Evolutionary conservation across 768 basidiomycete genomes (phyloP), one percentile per base, ranked within the genome.

Genomic region (Mycena capillaripes): DNA sequence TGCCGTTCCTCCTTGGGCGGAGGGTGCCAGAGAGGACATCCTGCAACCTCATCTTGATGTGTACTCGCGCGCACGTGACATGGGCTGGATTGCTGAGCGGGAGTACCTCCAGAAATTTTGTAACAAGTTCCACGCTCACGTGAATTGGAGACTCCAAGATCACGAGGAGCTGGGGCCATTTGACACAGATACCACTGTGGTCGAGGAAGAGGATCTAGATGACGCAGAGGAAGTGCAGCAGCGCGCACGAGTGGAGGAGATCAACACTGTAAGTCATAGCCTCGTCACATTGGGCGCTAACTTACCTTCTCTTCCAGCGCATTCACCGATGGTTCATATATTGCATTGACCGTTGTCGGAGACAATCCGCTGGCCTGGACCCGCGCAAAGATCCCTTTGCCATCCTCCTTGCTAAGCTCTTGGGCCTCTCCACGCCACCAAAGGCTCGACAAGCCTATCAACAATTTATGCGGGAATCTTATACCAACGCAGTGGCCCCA

Each of bases 371-470:
- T 25, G 44, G 40, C 0, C 70, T 58, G 10, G 56, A 71, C 25
- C 57, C 70, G 2, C 34, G 57, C 42, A 71, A 71, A 44, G 63
- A 71, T 17, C 64, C 70, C 8, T 66, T 29, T 8, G 63, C 70
- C 16, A 19, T 57, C 9, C 40, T 66, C 16, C 19, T 71, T 17
- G 46, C 38, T 10, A 38, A 61, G 25, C 70, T 71, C 23, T 32
- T 57, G 4, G 64, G 64, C 19, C 12, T 55, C 12, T n/a, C 42
- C 7, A 14, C 34, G 16, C 50, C 64, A 2, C 48, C 62, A 4
- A 70, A 70, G 36, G 52, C 60, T 16, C 63, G 62, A 3, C 70
- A 71, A 36, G 63, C 70, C 4, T 71, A 42, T 17, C 64, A 71
- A 29, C 71, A 72, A 29, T 72, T 63, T 38, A 67, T 67, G 66